Evolutionary conservation across 331 rosid genomes (phyloP), one percentile per base, ranked within the genome.

Genomic region (Cydonia oblonga): DNA sequence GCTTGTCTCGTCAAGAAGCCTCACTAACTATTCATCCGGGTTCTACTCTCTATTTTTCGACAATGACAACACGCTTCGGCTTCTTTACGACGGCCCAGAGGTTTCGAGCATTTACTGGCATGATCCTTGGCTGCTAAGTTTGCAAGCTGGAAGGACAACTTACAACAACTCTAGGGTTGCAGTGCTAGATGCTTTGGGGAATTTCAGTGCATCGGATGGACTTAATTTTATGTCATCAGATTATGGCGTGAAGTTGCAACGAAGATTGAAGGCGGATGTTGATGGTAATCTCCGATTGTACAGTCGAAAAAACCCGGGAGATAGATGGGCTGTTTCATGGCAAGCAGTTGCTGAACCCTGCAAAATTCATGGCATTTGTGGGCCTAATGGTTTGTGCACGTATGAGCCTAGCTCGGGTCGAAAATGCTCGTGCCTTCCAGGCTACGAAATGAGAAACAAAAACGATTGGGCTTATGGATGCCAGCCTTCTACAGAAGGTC

Each of bases 321-420:
- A 72, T 0, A 32, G 65, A 0, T 87, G 92, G 96, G n/a, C 7
- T 3, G 46, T 86, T 16, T 66, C 90, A 1, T 87, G 90, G 92
- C 81, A 83, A 82, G 86, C 88, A 3, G 51, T 71, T 22, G 7
- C 9, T 2, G 40, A 54, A 24, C 81, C 84, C 2, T 90, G 96
- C 58, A 70, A 38, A 5, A 78, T 90, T 58, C 90, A 86, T 59
- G 90, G 87, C 33, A 12, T 84, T 42, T 90, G 96, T 75, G 92
- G 90, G 3, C 22, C 75, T 8, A 85, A 87, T 18, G 81, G 82
- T 60, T 44, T 74, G 15, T 83, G 90, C 30, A 52, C 29, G 19
- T 81, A 72, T 62, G 44, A 51, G 68, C 74, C 66, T 56, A n/a
- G 70, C 14, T 16, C 67, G 2, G 75, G 75, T 18, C 69, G 80